Evolutionary conservation across 2,329 filamentous ascomycete genomes (phyloP), one percentile per base, ranked within the genome.

Genomic region (Botrytis byssoidea): DNA sequence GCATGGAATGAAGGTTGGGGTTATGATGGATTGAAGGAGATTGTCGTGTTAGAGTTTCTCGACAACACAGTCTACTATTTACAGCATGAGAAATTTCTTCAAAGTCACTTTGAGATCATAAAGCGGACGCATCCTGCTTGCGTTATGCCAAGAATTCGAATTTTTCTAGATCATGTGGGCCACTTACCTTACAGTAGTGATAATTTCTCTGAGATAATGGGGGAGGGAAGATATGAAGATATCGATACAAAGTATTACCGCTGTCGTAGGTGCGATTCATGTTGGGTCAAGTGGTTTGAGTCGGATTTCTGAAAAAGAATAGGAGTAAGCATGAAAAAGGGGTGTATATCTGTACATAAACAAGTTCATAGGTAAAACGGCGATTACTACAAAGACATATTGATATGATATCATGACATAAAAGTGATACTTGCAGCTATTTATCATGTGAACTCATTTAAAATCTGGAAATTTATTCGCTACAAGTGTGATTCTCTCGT

Each of bases 211-310:
- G 0, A 3, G 0, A 57, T 32, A 4, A 29, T 57, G 51, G n/a
- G 51, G 14, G 25, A 18, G n/a, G 14, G 51, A 18, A 9, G 0
- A 7, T 57, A 57, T 57, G 51, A 57, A n/a, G 51, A 57, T 57
- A 57, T 29, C 0, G 51, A 29, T 18, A 1, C 1, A 55, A 3
- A 55, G 4, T 0, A 29, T 16, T 2, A 0, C 6, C 5, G 14
- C 12, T 16, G 18, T 18, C 25, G n/a, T 4, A 3, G 51, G 6
- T 57, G 51, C n/a, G 1, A 57, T 57, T 6, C n/a, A 29, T 57
- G 51, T 57, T 57, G 51, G 51, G 6, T 18, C 32, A 29, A 32
- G 7, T 57, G 51, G 51, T 57, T 57, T 6, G 51, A 57, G 51
- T 57, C 51, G 14, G 51, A 57, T 29, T 57, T 57, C n/a, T 57